Base-by-base conservation (phyloP, 148 eudicot species). In the Hydrangea macrophylla region DNA sequence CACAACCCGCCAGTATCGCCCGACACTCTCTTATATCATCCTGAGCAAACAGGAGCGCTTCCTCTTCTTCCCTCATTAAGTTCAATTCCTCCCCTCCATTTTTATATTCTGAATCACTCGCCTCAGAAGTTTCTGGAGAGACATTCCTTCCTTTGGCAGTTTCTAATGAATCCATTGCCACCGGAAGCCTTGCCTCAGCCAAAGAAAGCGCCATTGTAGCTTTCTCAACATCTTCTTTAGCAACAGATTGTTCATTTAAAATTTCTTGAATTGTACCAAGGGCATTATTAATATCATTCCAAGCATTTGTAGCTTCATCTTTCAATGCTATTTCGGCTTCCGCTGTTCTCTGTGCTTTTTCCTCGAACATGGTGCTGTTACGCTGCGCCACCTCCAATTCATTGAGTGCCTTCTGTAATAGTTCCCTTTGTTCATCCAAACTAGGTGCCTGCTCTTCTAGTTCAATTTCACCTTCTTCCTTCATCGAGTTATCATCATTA, bases 341-440 rank as follows among this genome's bases (percentile, higher is more conserved):
- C 31, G 99, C 86, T 76, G 90, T 82, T 64, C 68, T 90, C 70
- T 88, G 97, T 51, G 99, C 96, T 79, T 87, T 90, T 70, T 87
- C 86, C 79, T 94, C 99, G 65, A 88, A 90, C 91, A 85, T 87
- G 54, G 73, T 70, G 76, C 97, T 94, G 69, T 91, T 90, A 48
- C 85, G 62, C 68, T 72, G 78, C 11, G 93, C 92, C 69, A 78
- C 85, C 78, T 94, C 99, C 78, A 94, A 83, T 64, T 94, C 99
- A 65, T 86, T 78, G 42, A 74, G 62, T 44, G 91, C 93, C 81
- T 83, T 89, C 68, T 80, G 90, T 65, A 88, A 80, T 40, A 74
- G 54, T 48, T 85, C 93, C 78, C 77, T 81, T 65, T 90, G 76
- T 22, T 85, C 88, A 22, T 90, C 93, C 71, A 87, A 54, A 78